Evolutionary conservation across 2,329 filamentous ascomycete genomes (phyloP), one percentile per base, ranked within the genome.

Genomic region (Trichocomaceae sp.): DNA sequence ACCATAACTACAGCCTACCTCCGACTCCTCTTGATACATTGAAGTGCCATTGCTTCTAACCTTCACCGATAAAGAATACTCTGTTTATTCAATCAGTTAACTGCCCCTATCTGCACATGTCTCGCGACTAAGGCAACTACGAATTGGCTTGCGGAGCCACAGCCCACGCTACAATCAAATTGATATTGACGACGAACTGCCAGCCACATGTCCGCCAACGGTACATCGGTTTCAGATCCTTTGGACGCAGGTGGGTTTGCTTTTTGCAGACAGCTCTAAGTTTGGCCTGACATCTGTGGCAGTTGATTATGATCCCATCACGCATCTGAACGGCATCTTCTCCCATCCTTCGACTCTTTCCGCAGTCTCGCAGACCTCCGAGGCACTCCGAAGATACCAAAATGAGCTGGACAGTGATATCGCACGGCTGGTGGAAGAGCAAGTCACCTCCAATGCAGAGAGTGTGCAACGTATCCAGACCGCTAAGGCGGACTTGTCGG

Each of bases 261-360:
- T n/a, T 19, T 7, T 42, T 22, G 2, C 17, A 22, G n/a, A 19
- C 9, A 12, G 7, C 17, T 42, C 17, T 19, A 61, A 47, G 52
- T 45, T 45, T 37, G 37, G 37, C 39, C 52, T 54, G 19, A 55
- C 37, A 19, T n/a, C 26, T 17, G 20, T 41, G 29, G 19, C 23
- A 87, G 85, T 81, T 71, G 85, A 96, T 72, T 97, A 96, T 75
- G 87, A 97, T 70, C 90, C 93, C 52, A 86, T 97, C 69, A 82
- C 89, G 64, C 90, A 99, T 73, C 81, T 99, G 55, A 97, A 99
- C 76, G 80, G 87, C 59, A 86, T 99, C 65, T 99, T 99, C 77
- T 85, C 90, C 50, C 89, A 95, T 65, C 88, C 92, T 0, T 88
- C 90, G 35, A 85, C 90, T 58, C 83, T 97, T 58, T 82, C 85